phyloP scores from a whole-genome alignment of 2,329 filamentous ascomycete genomes.

The Fusarium napiforme region DNA sequence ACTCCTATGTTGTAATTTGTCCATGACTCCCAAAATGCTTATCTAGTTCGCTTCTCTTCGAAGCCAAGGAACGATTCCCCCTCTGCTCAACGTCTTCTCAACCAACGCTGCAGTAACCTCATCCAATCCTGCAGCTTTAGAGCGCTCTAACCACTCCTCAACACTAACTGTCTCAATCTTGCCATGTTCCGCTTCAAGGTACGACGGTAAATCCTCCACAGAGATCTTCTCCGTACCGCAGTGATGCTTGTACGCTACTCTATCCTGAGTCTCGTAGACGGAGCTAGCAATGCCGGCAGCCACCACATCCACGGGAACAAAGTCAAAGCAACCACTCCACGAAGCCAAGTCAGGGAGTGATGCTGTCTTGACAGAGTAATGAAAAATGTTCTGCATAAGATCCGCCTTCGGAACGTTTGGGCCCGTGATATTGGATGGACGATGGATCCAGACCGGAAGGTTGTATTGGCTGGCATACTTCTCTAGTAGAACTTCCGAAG shows the following conservation, averaged over 20 bases:
- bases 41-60: neutral
- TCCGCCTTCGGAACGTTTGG: neutral
- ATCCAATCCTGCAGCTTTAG: neutral
- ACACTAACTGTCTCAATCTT: neutral
- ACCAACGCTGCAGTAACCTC: neutral
- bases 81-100: neutral
- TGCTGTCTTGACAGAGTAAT: neutral
- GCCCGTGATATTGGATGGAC: neutral
- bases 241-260: neutral
- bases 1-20: neutral
- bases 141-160: neutral
- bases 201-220: neutral
- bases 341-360: constrained; percentile 4
- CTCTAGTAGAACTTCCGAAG: constrained; percentile 47
- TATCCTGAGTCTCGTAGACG: neutral
- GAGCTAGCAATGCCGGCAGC: neutral
- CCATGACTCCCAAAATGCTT: neutral
- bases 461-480: neutral
- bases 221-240: neutral
- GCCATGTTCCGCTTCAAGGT: neutral
- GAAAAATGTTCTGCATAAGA: constrained; percentile 11
- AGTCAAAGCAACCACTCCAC: constrained; percentile 6
- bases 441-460: constrained; percentile 4
- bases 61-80: neutral
- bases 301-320: neutral